phyloP scores from a whole-genome alignment of 495 filamentous ascomycete species.

The Neurospora sublineolata region DNA sequence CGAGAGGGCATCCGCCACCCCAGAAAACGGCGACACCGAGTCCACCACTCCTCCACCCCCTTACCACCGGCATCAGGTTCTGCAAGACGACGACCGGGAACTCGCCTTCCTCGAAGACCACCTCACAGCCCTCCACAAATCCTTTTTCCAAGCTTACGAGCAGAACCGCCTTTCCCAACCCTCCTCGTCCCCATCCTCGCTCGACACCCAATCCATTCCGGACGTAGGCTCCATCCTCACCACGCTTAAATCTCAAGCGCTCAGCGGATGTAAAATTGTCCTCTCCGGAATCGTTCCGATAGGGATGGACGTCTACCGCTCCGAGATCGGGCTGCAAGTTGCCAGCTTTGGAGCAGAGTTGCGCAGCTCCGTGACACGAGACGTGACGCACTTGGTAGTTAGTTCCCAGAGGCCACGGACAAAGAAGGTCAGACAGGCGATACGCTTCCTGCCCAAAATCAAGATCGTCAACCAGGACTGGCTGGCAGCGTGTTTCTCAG shows the following conservation, averaged over 20 bases:
- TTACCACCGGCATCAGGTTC: conserved; percentile 56
- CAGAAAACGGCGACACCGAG: conserved; percentile 20
- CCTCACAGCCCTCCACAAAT: conserved; percentile 59
- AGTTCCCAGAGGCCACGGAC: conserved; percentile 58
- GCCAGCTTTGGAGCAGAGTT: conserved; percentile 74
- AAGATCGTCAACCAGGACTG: conserved; percentile 86
- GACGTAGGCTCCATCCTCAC: conserved; percentile 79
- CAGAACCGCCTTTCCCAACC: conserved; percentile 2
- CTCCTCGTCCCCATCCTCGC: conserved; percentile 15
- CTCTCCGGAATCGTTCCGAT: conserved; percentile 84
- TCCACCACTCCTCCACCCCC: conserved; percentile 25
- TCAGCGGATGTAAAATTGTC: conserved; percentile 60
- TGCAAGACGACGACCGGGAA: conserved; percentile 77
- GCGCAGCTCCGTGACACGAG: conserved; percentile 35
- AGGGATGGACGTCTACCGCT: conserved; percentile 56
- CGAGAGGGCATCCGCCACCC: conserved; percentile 36
- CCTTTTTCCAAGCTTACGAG: conserved; percentile 75
- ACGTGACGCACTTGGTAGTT: conserved; percentile 44
- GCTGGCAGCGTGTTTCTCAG: conserved; percentile 68
- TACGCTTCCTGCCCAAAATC: conserved; percentile 49
- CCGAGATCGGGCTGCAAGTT: conserved; percentile 76
- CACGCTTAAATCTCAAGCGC: conserved; percentile 57
- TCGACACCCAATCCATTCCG: conserved; percentile 60
- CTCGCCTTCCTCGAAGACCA: conserved; percentile 61
- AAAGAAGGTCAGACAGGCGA: conserved; percentile 74